Evolutionary conservation across 257 asterid species (phyloP).

Genomic region (Fraxinus anomala): DNA sequence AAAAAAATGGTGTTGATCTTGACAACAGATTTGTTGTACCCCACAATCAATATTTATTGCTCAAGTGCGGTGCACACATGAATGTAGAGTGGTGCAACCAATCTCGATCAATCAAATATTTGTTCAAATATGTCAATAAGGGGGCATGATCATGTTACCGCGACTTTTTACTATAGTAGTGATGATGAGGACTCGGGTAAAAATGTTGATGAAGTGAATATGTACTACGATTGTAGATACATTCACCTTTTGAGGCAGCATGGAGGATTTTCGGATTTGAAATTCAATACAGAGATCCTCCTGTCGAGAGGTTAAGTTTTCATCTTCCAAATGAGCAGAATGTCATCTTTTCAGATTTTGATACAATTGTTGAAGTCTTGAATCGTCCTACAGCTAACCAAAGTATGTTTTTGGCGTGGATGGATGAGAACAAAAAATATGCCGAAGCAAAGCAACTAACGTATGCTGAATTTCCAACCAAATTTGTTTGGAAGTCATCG

Average conservation of each 20-base stretch:
- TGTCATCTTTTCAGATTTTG: not conserved
- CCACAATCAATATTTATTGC: not conserved
- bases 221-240: not conserved
- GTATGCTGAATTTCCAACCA: no score
- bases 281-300: not conserved
- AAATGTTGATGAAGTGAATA: not conserved
- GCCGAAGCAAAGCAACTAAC: no score
- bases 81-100: not conserved
- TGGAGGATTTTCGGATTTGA: not conserved
- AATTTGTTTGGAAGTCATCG: not conserved
- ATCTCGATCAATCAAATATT: not conserved
- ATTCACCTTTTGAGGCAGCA: not conserved
- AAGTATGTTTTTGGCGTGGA: no score
- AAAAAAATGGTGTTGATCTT: not conserved
- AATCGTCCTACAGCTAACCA: no score
- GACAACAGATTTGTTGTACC: not conserved
- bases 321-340: not conserved
- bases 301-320: not conserved
- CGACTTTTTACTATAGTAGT: not conserved
- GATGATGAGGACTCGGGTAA: not conserved
- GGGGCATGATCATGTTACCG: not conserved
- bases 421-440: no score
- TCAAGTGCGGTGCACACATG: not conserved
- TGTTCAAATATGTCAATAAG: not conserved
- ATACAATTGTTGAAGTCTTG: not conserved